Conservation (phyloP, 148 eudicot species). For the Nyssa sinensis region DNA sequence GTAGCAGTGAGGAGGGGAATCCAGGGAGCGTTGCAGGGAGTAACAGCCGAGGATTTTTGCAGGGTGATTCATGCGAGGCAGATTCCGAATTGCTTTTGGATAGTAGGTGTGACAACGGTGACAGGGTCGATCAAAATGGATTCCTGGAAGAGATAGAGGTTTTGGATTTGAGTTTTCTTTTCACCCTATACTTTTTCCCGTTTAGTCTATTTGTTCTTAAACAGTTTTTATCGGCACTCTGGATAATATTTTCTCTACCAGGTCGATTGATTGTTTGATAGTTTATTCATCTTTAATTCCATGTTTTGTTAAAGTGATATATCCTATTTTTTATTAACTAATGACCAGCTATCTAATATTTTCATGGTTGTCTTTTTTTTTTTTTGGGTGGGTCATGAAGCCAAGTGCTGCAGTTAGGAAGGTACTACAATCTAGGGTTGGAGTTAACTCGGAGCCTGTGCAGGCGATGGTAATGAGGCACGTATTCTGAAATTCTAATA, state of each 20-base stretch:
- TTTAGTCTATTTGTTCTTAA: neutral
- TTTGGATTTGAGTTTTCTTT: slow-evolving; percentile 28
- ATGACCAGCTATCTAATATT: neutral
- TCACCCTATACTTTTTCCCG: neutral
- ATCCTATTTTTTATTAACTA: neutral
- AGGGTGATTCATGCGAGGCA: slow-evolving; percentile 26
- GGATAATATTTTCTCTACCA: neutral
- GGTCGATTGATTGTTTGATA: neutral
- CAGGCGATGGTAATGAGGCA: slow-evolving; percentile 46
- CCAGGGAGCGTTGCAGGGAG: slow-evolving; percentile 34
- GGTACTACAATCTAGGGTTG: slow-evolving; percentile 26
- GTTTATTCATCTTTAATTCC: neutral
- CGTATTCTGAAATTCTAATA: slow-evolving; percentile 13
- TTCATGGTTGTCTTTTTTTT: too few relatives aligned
- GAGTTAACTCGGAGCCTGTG: slow-evolving; percentile 30
- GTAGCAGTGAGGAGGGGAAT: slow-evolving; percentile 23
- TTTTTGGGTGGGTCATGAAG: slow-evolving; percentile 32
- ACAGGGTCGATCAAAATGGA: slow-evolving; percentile 28
- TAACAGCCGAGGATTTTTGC: slow-evolving; percentile 23
- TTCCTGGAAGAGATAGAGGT: slow-evolving; percentile 40
- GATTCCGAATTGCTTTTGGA: slow-evolving; percentile 26
- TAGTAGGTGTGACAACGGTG: slow-evolving; percentile 19
- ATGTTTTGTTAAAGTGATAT: neutral
- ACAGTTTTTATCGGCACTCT: neutral
- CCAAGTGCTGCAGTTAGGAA: slow-evolving; percentile 30